Conservation (phyloP, 768 basidiomycete species). For the Macrolepiota albuminosa region DNA sequence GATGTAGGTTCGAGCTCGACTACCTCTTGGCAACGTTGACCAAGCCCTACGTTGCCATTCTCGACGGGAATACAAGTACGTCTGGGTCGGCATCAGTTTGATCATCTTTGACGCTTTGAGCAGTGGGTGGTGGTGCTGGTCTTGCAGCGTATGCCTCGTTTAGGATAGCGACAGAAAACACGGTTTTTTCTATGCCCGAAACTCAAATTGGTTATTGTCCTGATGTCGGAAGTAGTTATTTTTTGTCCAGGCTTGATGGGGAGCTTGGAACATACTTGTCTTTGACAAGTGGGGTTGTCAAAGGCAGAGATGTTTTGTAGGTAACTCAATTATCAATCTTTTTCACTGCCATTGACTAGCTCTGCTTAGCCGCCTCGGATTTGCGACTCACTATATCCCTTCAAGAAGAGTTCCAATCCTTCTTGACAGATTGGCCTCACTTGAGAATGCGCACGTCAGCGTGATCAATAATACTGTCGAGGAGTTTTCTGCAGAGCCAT, state of each 20-base stretch:
- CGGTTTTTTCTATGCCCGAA: constrained; percentile 94
- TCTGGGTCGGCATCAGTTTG: constrained; percentile 17
- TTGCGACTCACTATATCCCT: constrained; percentile 92
- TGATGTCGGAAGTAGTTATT: constrained; percentile 91
- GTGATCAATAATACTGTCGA: constrained; percentile 54
- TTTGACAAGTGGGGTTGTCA: constrained; percentile 68
- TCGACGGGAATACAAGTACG: constrained; percentile 91
- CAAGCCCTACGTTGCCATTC: constrained; percentile 88
- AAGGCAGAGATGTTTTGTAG: constrained; percentile 83
- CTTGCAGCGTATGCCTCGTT: constrained; percentile 81
- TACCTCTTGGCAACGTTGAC: constrained; percentile 61
- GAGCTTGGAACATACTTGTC: constrained; percentile 92
- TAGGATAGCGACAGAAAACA: constrained; percentile 91
- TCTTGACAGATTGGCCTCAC: constrained; percentile 57
- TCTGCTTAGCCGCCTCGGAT: constrained; percentile 69
- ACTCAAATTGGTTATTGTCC: constrained; percentile 88
- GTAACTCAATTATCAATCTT: constrained; percentile 23
- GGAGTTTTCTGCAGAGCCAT: constrained; percentile 69
- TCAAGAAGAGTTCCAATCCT: constrained; percentile 70
- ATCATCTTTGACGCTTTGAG: neutral
- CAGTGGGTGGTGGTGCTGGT: constrained; percentile 97
- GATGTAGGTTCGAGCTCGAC: constrained; percentile 72
- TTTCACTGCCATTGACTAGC: neutral
- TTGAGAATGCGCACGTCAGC: constrained; percentile 39
- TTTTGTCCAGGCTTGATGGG: constrained; percentile 87